Base-by-base conservation (phyloP, 192 early-diverging fungal genomes). In the Phlyctochytrium arcticum region DNA sequence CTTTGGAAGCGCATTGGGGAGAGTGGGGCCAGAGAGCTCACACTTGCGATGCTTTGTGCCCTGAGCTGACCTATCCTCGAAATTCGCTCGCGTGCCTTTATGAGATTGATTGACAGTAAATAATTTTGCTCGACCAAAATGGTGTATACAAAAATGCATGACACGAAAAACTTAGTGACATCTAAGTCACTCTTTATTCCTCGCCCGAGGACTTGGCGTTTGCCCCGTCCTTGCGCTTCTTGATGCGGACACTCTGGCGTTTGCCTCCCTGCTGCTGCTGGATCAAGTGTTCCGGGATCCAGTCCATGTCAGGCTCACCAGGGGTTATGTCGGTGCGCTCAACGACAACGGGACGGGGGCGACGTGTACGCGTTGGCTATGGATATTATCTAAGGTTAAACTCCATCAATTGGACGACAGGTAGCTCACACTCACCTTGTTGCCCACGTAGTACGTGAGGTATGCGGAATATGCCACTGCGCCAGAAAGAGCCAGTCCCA, bases 251-350 rank as follows among this genome's bases (percentile, higher is more conserved):
- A 59, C 67, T 69, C 47, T 49, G 42, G 36, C 57, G 53, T 35
- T 36, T 53, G 6, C 19, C 35, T 26, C 15, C 50, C 1, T 5
- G 23, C 44, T 54, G 15, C 33, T 60, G 59, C 50, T 66, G 26
- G 15, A 66, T 30, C 5, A 62, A 46, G 36, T 74, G 66, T 26
- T 80, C 75, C 15, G 82, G 82, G 39, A 84, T 82, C 82, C 82
- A 84, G 31, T 73, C 75, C 57, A 80, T 63, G 65, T 81, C 78
- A 23, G 71, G 70, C 36, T 74, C 35, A 54, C 67, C 67, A 66
- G 36, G 69, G 53, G 35, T 47, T 37, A 39, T 54, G 49, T 27
- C 44, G 49, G 46, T 51, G 21, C 51, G 29, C 3, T 26, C 21
- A 31, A 57, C 39, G 32, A 46, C 47, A 36, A 29, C 31, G 9